Base-by-base conservation (phyloP, 805 yeast species). In the Nakazawaea pomicola region DNA sequence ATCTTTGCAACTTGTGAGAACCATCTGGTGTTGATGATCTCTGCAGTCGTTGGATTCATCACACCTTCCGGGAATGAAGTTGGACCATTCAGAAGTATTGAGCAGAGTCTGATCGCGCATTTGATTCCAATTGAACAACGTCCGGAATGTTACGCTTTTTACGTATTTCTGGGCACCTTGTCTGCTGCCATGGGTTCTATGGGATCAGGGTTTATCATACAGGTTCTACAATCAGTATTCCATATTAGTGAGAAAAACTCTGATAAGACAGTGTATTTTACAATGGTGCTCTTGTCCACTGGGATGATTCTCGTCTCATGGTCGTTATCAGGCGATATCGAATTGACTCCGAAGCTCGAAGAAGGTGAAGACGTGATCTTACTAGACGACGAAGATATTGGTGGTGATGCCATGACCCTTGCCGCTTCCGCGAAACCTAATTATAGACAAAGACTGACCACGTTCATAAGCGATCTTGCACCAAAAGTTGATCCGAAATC, bases 61-160 rank as follows among this genome's bases (percentile, higher is more conserved):
- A 73, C 80, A 2, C 78, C 80, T 2, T 61, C 70, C n/a, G 82
- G 82, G 4, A 71, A 70, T 5, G 83, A 76, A 45, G 76, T 73
- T 18, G 80, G 81, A 0, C 78, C 81, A 1, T 76, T 75, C 54
- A 59, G 79, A 44, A 68, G 78, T 7, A 58, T 76, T n/a, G 83
- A 76, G 49, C 80, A 75, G 46, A 62, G 74, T 23, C 54, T 73
- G 1, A 59, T 76, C 28, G 77, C 80, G 0, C 70, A 74, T 14
- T 52, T 76, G 43, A 62, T 66, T 4, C 55, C 64, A 6, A 50
- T 60, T 12, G 62, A 61, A 9, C 58, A 67, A 23, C 54, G 80
- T 40, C 64, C 80, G 0, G 81, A 76, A 49, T 60, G 73, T n/a
- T 76, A 69, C 49, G 74, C 79, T 6, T 76, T 81, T 80, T 76